phyloP scores from a whole-genome alignment of 495 filamentous ascomycete species.

The Choiromyces venosus region DNA sequence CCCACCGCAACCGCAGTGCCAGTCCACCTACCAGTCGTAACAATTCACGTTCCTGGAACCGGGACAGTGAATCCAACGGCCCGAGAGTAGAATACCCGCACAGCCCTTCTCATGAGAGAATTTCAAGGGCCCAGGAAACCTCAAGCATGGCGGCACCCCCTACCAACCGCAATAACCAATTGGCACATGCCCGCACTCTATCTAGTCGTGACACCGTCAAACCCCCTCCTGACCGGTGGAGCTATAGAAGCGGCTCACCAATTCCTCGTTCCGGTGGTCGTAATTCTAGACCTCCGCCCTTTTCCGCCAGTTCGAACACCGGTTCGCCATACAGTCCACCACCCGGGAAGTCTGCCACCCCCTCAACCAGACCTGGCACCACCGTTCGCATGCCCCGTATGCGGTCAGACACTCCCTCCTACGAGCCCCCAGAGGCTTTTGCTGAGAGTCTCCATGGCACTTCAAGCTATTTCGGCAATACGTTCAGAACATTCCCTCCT shows the following conservation, averaged over 20 bases:
- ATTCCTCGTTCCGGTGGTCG: neutral
- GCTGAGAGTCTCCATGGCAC: neutral
- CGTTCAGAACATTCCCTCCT: no score
- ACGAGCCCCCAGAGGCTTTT: neutral
- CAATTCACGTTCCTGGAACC: neutral
- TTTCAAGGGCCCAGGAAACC: neutral
- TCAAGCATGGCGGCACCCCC: neutral
- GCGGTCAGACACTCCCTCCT: neutral
- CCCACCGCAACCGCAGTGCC: neutral
- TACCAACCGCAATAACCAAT: neutral
- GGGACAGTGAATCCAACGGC: neutral
- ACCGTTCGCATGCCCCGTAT: neutral
- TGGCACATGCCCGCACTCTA: neutral
- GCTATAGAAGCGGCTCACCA: neutral
- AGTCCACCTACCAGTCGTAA: neutral
- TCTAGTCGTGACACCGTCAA: neutral
- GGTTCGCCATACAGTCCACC: neutral
- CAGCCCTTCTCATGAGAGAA: neutral
- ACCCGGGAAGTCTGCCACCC: neutral
- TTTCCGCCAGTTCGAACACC: neutral
- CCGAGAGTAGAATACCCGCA: neutral
- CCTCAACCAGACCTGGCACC: neutral
- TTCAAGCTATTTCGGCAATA: no score
- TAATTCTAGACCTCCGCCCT: neutral
- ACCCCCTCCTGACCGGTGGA: neutral